Base-by-base conservation (phyloP, 2,329 filamentous ascomycete species). In the Scolecobasidium constrictum region DNA sequence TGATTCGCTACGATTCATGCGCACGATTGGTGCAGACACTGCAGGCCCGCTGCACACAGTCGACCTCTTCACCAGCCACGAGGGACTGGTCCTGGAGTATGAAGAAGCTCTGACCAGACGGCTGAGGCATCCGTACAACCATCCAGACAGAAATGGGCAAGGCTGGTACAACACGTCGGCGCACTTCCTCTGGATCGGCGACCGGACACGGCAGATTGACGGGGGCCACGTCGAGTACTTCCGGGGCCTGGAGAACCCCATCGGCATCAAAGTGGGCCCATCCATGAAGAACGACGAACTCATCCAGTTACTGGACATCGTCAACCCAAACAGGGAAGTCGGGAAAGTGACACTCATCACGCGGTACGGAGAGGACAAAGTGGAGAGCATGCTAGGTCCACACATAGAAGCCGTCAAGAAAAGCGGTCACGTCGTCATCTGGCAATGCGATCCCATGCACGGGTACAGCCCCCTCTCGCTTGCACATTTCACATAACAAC, bases 371-470 rank as follows among this genome's bases (percentile, higher is more conserved):
- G 84, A 85, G 13, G 67, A 68, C 34, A 84, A 83, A 52, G 86
- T 98, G 34, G 69, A 77, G 39, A 64, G 73, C 4, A 76, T 94
- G 48, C 75, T 98, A 1, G 86, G 87, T 0, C 71, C 68, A 6
- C 92, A 96, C 63, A 96, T 98, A 58, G 78, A 83, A 51, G 86
- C 86, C 28, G 90, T 98, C 19, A 83, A 92, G 60, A 72, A 72
- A 53, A 88, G 83, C 45, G 86, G 73, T 0, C 78, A 82, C 56
- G 54, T 72, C 17, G 86, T 94, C 3, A 86, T 95, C 53, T 96
- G 90, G 90, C 92, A 96, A 66, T 96, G 90, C 65, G 92, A 98
- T 64, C 92, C 92, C 17, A 98, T 98, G 92, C 92, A 98, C 65
- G 92, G 92, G 64, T 64, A 52, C 5, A 16, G 11, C 17, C 11